These are phyloP conservation scores for Choanephora cucurbitarum DNA, from an alignment of 371 early-diverging fungal genomes.

Conservation along the genomic window DNA sequence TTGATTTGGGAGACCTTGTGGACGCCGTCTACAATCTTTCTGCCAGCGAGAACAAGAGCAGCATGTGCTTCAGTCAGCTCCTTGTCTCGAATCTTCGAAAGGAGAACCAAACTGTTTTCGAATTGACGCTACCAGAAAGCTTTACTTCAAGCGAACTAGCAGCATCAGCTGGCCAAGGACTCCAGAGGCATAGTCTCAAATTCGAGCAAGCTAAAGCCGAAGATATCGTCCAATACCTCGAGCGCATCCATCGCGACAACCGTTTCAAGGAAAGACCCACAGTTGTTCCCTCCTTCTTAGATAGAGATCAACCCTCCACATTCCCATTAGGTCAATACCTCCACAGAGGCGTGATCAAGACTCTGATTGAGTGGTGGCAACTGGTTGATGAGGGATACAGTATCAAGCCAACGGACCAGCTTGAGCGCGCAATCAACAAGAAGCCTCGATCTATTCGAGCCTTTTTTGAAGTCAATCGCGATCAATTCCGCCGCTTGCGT, in stretches of 20 bases:
- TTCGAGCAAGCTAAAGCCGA: slow-evolving; percentile 13
- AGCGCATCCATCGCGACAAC: slow-evolving; percentile 18
- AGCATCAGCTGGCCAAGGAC: slow-evolving; percentile 9
- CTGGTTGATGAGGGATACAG: slow-evolving; percentile 6
- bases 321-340: slow-evolving; percentile 27
- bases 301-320: slow-evolving; percentile 4
- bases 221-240: slow-evolving; percentile 13
- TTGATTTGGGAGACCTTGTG: slow-evolving; percentile 19
- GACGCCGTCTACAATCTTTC: slow-evolving; percentile 19
- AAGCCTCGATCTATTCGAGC: slow-evolving; percentile 9
- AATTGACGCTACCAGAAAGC: slow-evolving; percentile 18
- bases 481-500: slow-evolving; percentile 26
- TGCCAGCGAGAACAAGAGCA: neutral
- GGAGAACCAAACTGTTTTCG: slow-evolving; percentile 18
- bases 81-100: neutral
- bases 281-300: neutral
- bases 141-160: slow-evolving; percentile 7
- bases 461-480: slow-evolving; percentile 25
- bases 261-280: slow-evolving; percentile 23
- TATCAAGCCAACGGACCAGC: slow-evolving; percentile 4
- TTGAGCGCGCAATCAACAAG: slow-evolving; percentile 11
- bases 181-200: slow-evolving; percentile 11
- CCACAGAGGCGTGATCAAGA: slow-evolving; percentile 14
- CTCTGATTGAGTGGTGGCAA: slow-evolving; percentile 21
- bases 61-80: neutral